A percentile compares a stretch with the other conserved stretches of the same genome.
phyloP scores from a whole-genome alignment of 1,284 basidiomycete genomes.

The Cronartium quercuum region DNA sequence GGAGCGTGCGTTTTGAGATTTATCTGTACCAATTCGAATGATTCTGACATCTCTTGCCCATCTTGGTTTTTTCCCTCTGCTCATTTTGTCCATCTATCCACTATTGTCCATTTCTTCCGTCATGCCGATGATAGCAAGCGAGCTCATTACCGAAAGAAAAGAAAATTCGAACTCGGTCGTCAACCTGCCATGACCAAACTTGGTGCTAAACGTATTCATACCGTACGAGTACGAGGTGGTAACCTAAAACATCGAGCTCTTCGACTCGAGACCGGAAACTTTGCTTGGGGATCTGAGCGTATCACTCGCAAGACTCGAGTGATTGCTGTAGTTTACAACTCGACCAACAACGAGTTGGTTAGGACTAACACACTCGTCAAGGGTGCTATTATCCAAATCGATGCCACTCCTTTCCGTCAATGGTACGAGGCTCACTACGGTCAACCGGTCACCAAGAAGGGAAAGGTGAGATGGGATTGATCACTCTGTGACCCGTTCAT shows the following conservation, averaged over 20 bases:
- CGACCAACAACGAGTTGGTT: slow-evolving; percentile 97
- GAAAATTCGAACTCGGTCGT: slow-evolving; percentile 97
- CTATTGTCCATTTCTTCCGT: neutral
- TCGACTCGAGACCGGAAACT: slow-evolving; percentile 88
- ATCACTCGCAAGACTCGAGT: slow-evolving; percentile 87
- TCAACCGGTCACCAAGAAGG: slow-evolving; percentile 55
- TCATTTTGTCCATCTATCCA: neutral
- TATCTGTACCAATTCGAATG: neutral
- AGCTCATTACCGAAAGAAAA: slow-evolving; percentile 95
- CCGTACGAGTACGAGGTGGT: slow-evolving; percentile 85
- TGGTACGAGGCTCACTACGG: slow-evolving; percentile 83
- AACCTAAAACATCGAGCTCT: slow-evolving; percentile 89
- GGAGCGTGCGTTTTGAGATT: slow-evolving; percentile 48
- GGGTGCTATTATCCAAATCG: slow-evolving; percentile 85
- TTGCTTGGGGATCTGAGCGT: slow-evolving; percentile 91
- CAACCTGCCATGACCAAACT: slow-evolving; percentile 93
- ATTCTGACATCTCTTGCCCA: neutral
- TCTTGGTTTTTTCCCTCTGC: neutral
- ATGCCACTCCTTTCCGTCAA: slow-evolving; percentile 94
- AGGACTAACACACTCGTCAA: slow-evolving; percentile 97
- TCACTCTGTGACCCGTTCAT: neutral
- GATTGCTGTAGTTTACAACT: slow-evolving; percentile 92
- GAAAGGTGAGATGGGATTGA: slow-evolving; percentile 8
- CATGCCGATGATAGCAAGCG: slow-evolving; percentile 62
- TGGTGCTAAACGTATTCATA: slow-evolving; percentile 83